These are phyloP conservation scores for Kokia cookei DNA, from an alignment of 441 rosid genomes.

Conservation along the genomic window DNA sequence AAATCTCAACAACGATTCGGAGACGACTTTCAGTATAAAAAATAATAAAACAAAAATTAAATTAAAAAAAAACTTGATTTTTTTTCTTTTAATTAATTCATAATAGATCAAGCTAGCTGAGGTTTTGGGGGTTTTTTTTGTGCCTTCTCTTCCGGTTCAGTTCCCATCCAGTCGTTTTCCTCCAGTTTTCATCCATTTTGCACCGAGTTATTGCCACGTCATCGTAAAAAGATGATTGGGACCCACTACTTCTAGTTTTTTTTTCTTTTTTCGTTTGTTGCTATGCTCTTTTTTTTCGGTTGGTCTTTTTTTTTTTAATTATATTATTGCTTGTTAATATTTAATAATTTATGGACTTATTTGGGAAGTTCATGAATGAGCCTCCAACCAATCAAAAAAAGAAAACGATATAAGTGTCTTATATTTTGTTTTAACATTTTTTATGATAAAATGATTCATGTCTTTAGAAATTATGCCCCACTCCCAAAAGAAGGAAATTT, in stretches of 20 bases:
- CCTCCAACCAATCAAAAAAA: background rate
- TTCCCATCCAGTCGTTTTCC: slow-evolving; percentile 36
- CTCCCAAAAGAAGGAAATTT: too few relatives aligned
- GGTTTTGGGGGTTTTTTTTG: background rate
- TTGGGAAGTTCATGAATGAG: background rate
- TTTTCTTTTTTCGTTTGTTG: background rate
- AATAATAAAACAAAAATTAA: background rate
- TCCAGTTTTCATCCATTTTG: slow-evolving; percentile 25
- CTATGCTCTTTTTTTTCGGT: background rate
- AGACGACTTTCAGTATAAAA: background rate
- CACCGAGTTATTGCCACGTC: slow-evolving; percentile 30
- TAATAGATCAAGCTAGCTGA: background rate
- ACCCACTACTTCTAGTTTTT: slow-evolving; percentile 7
- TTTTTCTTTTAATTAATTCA: background rate
- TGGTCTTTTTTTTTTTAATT: background rate
- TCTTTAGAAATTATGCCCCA: too few relatives aligned
- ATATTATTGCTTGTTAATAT: background rate
- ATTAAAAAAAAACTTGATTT: background rate
- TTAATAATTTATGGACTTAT: background rate
- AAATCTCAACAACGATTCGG: slow-evolving; percentile 2
- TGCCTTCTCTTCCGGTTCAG: slow-evolving; percentile 16
- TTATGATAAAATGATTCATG: too few relatives aligned
- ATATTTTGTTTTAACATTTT: background rate
- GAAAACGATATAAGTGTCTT: background rate
- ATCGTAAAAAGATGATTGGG: slow-evolving; percentile 2